Evolutionary conservation across 192 early-diverging fungal species (phyloP), one percentile per base, ranked within the genome.

Genomic region (Backusella sp.): DNA sequence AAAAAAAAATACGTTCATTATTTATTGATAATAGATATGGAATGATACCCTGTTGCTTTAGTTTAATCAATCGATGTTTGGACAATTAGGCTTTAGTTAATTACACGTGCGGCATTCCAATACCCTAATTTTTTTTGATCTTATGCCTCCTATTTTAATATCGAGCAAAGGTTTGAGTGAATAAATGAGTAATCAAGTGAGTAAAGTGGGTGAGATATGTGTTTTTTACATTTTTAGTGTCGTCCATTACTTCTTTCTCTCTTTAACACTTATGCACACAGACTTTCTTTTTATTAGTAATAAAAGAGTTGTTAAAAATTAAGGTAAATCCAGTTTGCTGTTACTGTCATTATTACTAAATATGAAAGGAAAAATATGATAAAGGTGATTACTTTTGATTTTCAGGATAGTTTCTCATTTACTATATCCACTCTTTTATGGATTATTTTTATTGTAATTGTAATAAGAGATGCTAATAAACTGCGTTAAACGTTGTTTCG

Each of bases 121-220:
- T 62, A 62, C 56, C 56, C 56, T 56, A 56, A 21, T 23, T 56
- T 56, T 56, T 56, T 23, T 56, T 56, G 19, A 7, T 59, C 23
- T 59, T 59, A 52, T 53, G 26, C 56, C 56, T 62, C 56, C 56
- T 62, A 62, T 62, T 62, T 62, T 62, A 62, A 62, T 62, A 62
- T 62, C 56, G 56, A 62, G 26, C 56, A 62, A 62, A 26, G 3
- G 11, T 1, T 14, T n/a, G 6, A 49, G 46, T n/a, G 46, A n/a
- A n/a, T 49, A n/a, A 49, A n/a, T 49, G 6, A 49, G 19, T 49
- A n/a, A n/a, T 15, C 19, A 17, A 49, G 46, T n/a, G 46, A n/a
- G 19, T 49, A n/a, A 32, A 19, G 19, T 49, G 46, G 56, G 56
- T 26, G 11, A 62, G 12, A 28, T 28, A 62, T 62, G 56, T 14